Evolutionary conservation across 2,329 filamentous ascomycete genomes (phyloP), one percentile per base, ranked within the genome.

Genomic region (Claviceps lovelessii): DNA sequence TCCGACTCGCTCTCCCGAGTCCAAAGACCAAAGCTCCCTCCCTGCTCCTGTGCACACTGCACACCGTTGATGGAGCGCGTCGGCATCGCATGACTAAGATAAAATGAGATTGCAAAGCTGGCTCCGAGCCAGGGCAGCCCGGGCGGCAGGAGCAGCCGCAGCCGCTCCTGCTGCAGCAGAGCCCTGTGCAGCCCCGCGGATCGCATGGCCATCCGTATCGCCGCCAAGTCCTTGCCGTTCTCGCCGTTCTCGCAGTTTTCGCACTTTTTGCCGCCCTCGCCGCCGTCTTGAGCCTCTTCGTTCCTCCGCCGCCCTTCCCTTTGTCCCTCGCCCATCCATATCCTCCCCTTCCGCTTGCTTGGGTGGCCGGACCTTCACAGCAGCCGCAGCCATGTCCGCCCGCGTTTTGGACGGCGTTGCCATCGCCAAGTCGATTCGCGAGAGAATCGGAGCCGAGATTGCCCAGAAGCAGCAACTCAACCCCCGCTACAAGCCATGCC

Each of bases 351-450:
- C 39, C 23, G 50, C 52, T 44, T 55, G 53, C 33, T 49, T 45
- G 50, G 37, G 49, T 51, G 60, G 58, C 60, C 64, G 64, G 60
- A 58, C 59, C 56, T 77, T 76, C 62, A 71, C 72, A 46, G 72
- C 72, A 61, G 81, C 78, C 59, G 62, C 74, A 62, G 76, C 73
- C 67, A 97, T 96, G 90, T 81, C 83, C 63, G 91, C 89, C 62
- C 81, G 79, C 64, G 95, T 90, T 77, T 93, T 98, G 65, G 93
- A 98, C 75, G 93, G 93, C 76, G 95, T 85, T 55, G 89, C 88
- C 68, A 90, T 97, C 74, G 93, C 93, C 63, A 94, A 91, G 76
- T 80, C 76, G 68, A 95, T 97, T 68, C 85, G 93, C 58, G 88
- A 90, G 74, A 79, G 79, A 58, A 79, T 98, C 64, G 85, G 85